phyloP scores from a whole-genome alignment of 1,139 yeast species.

The Candida labiduridarum region DNA sequence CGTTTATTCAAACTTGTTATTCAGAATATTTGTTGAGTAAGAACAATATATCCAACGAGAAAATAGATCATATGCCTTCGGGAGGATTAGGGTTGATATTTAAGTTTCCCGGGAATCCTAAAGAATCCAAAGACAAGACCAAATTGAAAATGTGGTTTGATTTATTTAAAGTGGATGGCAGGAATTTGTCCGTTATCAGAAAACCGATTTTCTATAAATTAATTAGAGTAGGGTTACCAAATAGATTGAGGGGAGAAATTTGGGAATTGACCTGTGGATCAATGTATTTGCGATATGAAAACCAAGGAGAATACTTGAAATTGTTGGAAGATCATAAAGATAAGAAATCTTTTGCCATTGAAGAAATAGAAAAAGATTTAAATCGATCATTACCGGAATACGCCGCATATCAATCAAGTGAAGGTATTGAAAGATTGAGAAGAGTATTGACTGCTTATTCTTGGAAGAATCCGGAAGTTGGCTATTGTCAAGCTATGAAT shows the following conservation, averaged over 20 bases:
- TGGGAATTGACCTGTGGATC: slow-evolving; percentile 96
- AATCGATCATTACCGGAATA: slow-evolving; percentile 95
- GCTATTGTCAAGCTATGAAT: slow-evolving; percentile 99
- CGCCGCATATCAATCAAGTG: slow-evolving; percentile 84
- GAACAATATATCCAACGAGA: slow-evolving; percentile 51
- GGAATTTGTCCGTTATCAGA: slow-evolving; percentile 74
- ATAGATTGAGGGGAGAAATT: slow-evolving; percentile 87
- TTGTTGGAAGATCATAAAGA: slow-evolving; percentile 63
- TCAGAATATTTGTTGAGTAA: slow-evolving; percentile 80
- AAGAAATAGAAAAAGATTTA: slow-evolving; percentile 94
- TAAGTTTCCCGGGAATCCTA: slow-evolving; percentile 89
- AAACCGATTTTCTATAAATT: slow-evolving; percentile 81
- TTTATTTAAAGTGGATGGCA: slow-evolving; percentile 78
- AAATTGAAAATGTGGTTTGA: slow-evolving; percentile 95
- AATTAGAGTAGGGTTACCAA: slow-evolving; percentile 89
- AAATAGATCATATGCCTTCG: slow-evolving; percentile 58
- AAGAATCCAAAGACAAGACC: slow-evolving; percentile 74
- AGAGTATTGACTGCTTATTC: slow-evolving; percentile 91
- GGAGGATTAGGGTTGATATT: slow-evolving; percentile 85
- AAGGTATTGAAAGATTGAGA: slow-evolving; percentile 82
- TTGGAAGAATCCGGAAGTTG: slow-evolving; percentile 97
- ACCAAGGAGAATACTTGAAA: slow-evolving; percentile 59
- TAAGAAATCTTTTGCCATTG: slow-evolving; percentile 78
- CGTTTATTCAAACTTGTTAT: slow-evolving; percentile 73
- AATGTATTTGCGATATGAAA: slow-evolving; percentile 68